Percentiles rank a stretch among this genome's conserved stretches.
These are phyloP conservation scores for Colletotrichum coccodes DNA, from an alignment of 2,329 filamentous ascomycete genomes.

Conservation along the genomic window DNA sequence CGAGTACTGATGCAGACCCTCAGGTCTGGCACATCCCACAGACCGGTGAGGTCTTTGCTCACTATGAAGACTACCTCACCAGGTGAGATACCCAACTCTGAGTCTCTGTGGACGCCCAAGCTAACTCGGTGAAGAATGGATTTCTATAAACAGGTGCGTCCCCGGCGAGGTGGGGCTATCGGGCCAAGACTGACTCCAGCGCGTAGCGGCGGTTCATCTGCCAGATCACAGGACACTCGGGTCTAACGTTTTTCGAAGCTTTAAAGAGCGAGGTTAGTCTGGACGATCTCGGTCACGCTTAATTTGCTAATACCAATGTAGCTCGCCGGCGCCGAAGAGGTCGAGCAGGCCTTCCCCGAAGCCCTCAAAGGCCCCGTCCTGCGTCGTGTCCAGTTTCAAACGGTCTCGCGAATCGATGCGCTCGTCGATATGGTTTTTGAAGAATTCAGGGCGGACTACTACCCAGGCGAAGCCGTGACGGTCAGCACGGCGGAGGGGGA, in stretches of 20 bases:
- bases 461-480: constrained; percentile 85
- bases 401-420: constrained; percentile 88
- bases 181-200: constrained; percentile 28
- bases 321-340: constrained; percentile 84
- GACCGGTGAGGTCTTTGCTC: constrained; percentile 89
- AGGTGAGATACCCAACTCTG: constrained; percentile 66
- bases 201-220: constrained; percentile 87
- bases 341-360: constrained; percentile 92
- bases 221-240: constrained; percentile 93
- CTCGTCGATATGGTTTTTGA: constrained; percentile 75
- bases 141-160: constrained; percentile 87
- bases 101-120: background rate
- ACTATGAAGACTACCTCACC: constrained; percentile 87
- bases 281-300: background rate
- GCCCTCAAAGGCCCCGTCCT: constrained; percentile 90
- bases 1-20: constrained; percentile 25
- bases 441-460: constrained; percentile 90
- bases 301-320: constrained; percentile 44
- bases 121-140: constrained; percentile 74
- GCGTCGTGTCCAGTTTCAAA: constrained; percentile 91
- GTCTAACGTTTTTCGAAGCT: constrained; percentile 91
- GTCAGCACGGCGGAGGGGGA: constrained; percentile 77
- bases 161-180: constrained; percentile 20
- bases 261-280: constrained; percentile 85
- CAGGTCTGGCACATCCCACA: constrained; percentile 93